phyloP scores from a whole-genome alignment of 169 alveolate species.

The Plasmodium knowlesi region DNA sequence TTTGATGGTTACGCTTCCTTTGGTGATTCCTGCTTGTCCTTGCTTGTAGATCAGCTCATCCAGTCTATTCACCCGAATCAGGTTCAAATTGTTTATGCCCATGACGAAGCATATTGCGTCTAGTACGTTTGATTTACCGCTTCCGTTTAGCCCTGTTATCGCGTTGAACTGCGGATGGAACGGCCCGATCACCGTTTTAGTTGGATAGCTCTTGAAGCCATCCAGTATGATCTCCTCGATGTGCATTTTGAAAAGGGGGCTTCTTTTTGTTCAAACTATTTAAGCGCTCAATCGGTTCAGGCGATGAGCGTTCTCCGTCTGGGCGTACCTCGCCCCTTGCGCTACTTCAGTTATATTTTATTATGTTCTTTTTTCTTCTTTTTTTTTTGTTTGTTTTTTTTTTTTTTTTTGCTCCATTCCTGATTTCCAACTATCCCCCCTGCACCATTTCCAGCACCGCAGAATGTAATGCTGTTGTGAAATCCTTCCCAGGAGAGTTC shows the following conservation, averaged over 20 bases:
- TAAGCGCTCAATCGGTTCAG: not conserved
- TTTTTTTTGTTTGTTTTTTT: too few species aligned
- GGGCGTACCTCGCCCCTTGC: not conserved
- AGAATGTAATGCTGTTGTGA: not conserved
- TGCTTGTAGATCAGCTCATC: conserved; percentile 98
- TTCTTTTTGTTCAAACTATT: not conserved
- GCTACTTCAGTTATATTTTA: not conserved
- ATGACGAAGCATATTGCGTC: conserved; percentile 98
- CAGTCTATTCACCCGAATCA: conserved; percentile 94
- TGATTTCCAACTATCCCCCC: not conserved
- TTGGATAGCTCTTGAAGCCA: conserved; percentile 97
- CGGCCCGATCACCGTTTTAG: conserved; percentile 92
- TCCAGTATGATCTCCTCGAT: conserved; percentile 95
- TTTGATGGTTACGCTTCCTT: conserved; percentile 97
- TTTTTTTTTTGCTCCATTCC: not conserved
- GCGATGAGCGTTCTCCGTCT: not conserved
- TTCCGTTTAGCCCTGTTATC: conserved; percentile 98
- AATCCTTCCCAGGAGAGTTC: not conserved
- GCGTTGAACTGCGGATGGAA: conserved; percentile 99
- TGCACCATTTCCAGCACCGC: not conserved
- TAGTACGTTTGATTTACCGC: conserved; percentile 98
- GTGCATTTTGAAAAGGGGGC: conserved; percentile 87
- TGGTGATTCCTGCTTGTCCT: conserved; percentile 98
- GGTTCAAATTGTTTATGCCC: conserved; percentile 91
- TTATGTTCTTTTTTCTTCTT: not conserved